Evolutionary conservation across 768 basidiomycete genomes (phyloP).

Genomic region (Naganishia friedmannii): DNA sequence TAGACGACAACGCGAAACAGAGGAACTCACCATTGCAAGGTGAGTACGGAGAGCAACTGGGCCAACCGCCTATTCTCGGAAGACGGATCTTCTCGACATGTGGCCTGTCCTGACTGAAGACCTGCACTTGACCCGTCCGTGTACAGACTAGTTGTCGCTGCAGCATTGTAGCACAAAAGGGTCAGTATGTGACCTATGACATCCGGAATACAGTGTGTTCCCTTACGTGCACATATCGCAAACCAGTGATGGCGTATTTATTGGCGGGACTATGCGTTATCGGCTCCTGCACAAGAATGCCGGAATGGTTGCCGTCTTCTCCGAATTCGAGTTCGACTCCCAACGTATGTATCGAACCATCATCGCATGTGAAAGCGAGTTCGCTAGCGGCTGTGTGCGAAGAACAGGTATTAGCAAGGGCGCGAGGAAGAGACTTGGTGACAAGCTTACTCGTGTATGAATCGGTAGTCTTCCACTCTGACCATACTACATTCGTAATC

Average conservation of each 20-base stretch:
- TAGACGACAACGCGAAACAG: background rate
- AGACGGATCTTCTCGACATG: background rate
- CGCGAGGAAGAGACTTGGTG: background rate
- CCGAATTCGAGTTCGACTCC: slow-evolving; percentile 4
- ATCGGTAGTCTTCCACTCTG: background rate
- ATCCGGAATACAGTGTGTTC: too few species aligned
- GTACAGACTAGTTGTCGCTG: slow-evolving; percentile 12
- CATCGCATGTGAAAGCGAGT: slow-evolving; percentile 3
- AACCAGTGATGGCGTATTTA: background rate
- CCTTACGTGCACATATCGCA: slow-evolving; percentile 13
- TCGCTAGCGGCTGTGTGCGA: background rate
- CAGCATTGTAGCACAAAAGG: background rate
- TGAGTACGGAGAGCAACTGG: slow-evolving; percentile 9
- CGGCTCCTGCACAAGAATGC: background rate
- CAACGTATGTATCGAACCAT: background rate
- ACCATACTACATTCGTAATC: slow-evolving; percentile 9
- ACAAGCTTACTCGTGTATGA: background rate
- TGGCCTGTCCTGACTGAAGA: background rate
- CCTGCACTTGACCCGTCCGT: slow-evolving; percentile 4
- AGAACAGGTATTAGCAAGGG: background rate
- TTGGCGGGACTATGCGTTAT: slow-evolving; percentile 3
- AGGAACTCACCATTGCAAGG: slow-evolving; percentile 9
- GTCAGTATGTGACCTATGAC: too few species aligned
- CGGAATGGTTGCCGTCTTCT: slow-evolving; percentile 14
- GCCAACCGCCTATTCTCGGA: background rate